Base-by-base conservation (phyloP, 2,329 filamentous ascomycete genomes). In the Ceratocystiopsis brevicomis region DNA sequence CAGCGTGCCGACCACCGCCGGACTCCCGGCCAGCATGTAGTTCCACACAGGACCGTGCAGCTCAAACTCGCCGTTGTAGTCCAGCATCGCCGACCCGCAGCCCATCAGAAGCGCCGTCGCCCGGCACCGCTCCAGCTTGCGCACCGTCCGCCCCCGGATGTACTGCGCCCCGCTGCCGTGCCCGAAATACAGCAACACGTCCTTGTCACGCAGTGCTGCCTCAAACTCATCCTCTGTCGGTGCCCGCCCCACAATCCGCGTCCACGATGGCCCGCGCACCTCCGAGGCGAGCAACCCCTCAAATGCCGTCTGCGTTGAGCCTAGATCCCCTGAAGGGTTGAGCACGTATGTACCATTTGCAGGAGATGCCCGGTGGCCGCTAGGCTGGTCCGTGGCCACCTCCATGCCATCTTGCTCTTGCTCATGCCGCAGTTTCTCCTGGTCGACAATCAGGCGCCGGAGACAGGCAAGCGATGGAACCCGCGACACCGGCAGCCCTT, bases 161-260 rank as follows among this genome's bases (percentile, higher is more conserved):
- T 94, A 98, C 60, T 98, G 90, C 25, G 84, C 83, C 18, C 88
- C 90, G 50, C 83, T 88, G 47, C 90, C 90, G 61, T 98, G 90
- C 1, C 90, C 90, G 59, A 98, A 96, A 64, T 98, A 98, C 12
- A 98, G 68, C 19, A 95, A 65, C 2, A 94, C 64, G 45, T 85
- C 77, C 16, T 76, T 77, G 0, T 66, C 59, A 39, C 72, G 64
- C 10, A 98, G 69, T 0, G 72, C 73, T 0, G 61, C 53, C 49
- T 78, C 76, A 58, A 96, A 88, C 48, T 92, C 83, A 3, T 70
- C 61, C 56, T 96, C 88, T 0, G 68, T 73, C 1, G 90, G 90
- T 3, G 69, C 66, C 18, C 73, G 75, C 47, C 74, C 71, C 45
- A 80, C 66, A 46, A 90, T 76, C 38, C 73, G 67, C 4, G 64